Evolutionary conservation across 2,329 filamentous ascomycete species (phyloP).

Genomic region (Sclerotinia borealis): DNA sequence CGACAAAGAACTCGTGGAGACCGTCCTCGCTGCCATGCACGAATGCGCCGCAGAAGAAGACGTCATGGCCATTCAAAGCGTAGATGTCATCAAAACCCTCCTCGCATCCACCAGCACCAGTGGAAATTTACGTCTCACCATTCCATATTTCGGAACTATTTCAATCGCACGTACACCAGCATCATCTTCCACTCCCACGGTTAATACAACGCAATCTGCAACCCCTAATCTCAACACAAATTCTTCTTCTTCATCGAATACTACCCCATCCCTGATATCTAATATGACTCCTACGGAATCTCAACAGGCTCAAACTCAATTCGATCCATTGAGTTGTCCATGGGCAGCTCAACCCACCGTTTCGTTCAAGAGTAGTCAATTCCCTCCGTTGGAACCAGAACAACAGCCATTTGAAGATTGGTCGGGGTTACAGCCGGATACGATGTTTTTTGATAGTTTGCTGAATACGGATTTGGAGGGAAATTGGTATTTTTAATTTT

Average conservation of each 20-base stretch:
- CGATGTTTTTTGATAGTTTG: constrained; percentile 30
- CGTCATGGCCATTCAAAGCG: constrained; percentile 26
- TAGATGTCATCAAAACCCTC: constrained; percentile 28
- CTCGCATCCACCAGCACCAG: constrained; percentile 18
- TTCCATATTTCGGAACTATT: constrained; percentile 32
- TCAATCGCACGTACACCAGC: constrained; percentile 19
- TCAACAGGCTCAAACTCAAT: neutral
- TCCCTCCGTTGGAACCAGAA: constrained; percentile 16
- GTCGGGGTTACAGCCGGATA: constrained; percentile 23
- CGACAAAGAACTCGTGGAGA: constrained; percentile 23
- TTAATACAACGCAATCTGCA: neutral
- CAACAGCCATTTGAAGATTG: constrained; percentile 21
- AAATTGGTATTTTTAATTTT: constrained; percentile 27
- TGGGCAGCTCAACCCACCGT: constrained; percentile 15
- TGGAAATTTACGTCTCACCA: constrained; percentile 28
- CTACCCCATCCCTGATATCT: neutral
- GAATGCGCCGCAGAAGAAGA: constrained; percentile 17
- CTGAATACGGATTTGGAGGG: constrained; percentile 30
- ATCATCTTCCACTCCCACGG: neutral
- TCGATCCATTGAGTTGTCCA: neutral
- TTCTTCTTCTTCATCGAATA: neutral
- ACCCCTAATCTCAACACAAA: neutral
- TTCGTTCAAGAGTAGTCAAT: constrained; percentile 26
- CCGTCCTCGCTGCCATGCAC: constrained; percentile 24
- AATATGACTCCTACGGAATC: neutral